Evolutionary conservation across 1,284 basidiomycete species (phyloP), one percentile per base, ranked within the genome.

Genomic region (Exsudoporus floridanus): DNA sequence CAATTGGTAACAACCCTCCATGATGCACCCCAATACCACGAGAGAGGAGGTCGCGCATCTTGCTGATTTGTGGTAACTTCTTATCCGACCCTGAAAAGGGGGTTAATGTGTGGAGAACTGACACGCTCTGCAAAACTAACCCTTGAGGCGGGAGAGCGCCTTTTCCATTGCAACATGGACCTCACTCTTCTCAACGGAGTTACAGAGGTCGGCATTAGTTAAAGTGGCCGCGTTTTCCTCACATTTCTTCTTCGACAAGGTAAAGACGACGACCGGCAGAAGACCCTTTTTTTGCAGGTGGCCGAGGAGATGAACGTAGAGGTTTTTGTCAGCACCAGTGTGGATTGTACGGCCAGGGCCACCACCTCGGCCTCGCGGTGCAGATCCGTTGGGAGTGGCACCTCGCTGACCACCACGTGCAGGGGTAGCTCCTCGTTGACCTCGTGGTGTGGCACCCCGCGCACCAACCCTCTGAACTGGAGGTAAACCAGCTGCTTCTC

Each of bases 21-120:
- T 99, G 97, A 71, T 99, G 97, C 0, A 99, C 91, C 12, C 95
- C 97, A 50, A 99, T 95, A 33, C 97, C 97, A 47, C 96, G 83
- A 50, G 85, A 84, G 7, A 99, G 82, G 40, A 99, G 74, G 61
- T 97, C 92, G 18, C 92, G 82, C 88, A 98, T 99, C 28, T 92
- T 80, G 49, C 82, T 77, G 56, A 99, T 98, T 68, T 99, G 97
- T 13, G 97, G 97, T n/a, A 99, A 75, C 57, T 89, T 88, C 70
- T 86, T 92, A 73, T 99, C 97, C 16, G 89, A 84, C 7, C 89
- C 94, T 97, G 66, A 42, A 49, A 38, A 40, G 43, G 50, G 16
- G 25, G 16, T 54, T 39, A 59, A 52, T 57, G 33, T 50, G 46
- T 4, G 18, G 42, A 50, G 50, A 21, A 54, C 36, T 21, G 40